Evolutionary conservation across 192 early-diverging fungal species (phyloP).

Genomic region (Backusella luteola): DNA sequence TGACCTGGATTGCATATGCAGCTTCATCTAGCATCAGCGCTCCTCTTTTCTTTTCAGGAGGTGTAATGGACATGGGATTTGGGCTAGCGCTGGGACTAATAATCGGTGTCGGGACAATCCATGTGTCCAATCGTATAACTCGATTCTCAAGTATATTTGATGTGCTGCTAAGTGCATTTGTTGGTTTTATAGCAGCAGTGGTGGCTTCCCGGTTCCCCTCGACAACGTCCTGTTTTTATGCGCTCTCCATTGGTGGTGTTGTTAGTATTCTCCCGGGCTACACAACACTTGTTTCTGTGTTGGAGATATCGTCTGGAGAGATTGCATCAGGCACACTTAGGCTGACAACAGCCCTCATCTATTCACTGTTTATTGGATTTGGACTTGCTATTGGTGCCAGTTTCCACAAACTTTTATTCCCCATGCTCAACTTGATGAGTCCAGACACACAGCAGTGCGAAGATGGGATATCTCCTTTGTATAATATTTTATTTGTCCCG

Average conservation of each 20-base stretch:
- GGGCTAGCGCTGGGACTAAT: conserved; percentile 6
- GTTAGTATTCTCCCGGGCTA: conserved; percentile 19
- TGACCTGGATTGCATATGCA: conserved; percentile 10
- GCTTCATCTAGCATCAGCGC: conserved; percentile 16
- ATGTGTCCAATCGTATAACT: conserved; percentile 10
- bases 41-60: conserved; percentile 18
- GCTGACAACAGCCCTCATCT: conserved; percentile 14
- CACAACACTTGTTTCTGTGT: conserved; percentile 14
- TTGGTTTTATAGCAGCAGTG: conserved; percentile 16
- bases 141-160: conserved; percentile 21
- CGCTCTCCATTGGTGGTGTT: conserved; percentile 22
- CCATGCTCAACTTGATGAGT: conserved; percentile 6
- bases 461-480: conserved; percentile 7
- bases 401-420: conserved; percentile 16
- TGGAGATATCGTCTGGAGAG: conserved; percentile 14
- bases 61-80: conserved; percentile 11
- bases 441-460: conserved; percentile 1
- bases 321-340: conserved; percentile 17
- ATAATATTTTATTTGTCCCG: conserved; percentile 19
- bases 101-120: not conserved
- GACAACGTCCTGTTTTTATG: conserved; percentile 14
- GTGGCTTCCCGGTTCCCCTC: not conserved
- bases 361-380: conserved; percentile 23
- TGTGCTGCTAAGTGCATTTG: conserved; percentile 10
- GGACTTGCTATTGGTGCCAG: conserved; percentile 22